A percentile compares a stretch with the other conserved stretches of the same genome.
Conservation (phyloP, 1,284 basidiomycete species). For the Tetrapyrgos nigripes region DNA sequence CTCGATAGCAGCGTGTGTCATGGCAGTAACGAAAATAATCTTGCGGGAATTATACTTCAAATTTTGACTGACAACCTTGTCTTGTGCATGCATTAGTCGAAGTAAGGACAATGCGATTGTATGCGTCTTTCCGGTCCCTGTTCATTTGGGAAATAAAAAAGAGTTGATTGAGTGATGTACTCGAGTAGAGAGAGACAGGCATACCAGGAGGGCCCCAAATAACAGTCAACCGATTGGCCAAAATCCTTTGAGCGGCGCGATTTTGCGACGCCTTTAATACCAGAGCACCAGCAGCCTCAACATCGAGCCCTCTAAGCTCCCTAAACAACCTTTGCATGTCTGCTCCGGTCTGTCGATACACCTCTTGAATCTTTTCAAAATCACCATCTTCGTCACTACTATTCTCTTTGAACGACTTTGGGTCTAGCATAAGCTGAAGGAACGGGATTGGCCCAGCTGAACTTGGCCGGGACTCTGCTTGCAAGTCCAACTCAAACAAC, state of each 20-base stretch:
- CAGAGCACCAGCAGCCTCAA: constrained; percentile 39
- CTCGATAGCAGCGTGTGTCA: constrained; percentile 57
- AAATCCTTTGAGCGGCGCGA: constrained; percentile 46
- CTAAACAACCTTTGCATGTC: constrained; percentile 46
- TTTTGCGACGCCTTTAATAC: constrained; percentile 52
- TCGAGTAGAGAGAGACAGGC: constrained; percentile 10
- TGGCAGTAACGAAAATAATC: constrained; percentile 53
- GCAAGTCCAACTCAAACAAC: constrained; percentile 51
- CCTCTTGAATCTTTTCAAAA: constrained; percentile 28
- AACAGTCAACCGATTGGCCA: constrained; percentile 49
- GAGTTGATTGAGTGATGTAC: not conserved
- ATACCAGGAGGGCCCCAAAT: constrained; percentile 56
- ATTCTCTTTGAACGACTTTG: constrained; percentile 41
- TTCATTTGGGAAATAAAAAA: not conserved
- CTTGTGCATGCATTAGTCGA: constrained; percentile 47
- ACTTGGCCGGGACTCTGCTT: constrained; percentile 26
- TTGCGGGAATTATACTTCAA: constrained; percentile 23
- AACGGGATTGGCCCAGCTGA: constrained; percentile 41
- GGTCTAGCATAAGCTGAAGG: constrained; percentile 48
- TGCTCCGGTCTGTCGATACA: constrained; percentile 33
- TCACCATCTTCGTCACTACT: constrained; percentile 13
- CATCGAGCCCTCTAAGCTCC: constrained; percentile 38
- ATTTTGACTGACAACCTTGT: constrained; percentile 31
- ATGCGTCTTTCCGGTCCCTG: constrained; percentile 58
- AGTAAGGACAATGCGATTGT: constrained; percentile 53